phyloP scores from a whole-genome alignment of 257 asterid species.

The Fraxinus anomala region DNA sequence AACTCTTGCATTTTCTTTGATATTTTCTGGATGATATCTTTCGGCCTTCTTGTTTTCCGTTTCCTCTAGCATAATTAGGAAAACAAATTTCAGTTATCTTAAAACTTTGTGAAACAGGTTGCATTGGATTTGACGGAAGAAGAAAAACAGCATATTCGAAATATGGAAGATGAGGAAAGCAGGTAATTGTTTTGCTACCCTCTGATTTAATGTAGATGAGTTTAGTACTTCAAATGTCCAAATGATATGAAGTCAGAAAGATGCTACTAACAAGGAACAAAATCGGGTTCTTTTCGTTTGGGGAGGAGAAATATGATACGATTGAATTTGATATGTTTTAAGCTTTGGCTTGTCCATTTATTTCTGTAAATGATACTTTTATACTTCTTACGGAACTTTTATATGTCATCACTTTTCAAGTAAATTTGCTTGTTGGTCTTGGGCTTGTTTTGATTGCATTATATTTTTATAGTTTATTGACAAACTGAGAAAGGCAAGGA shows the following conservation, averaged over 20 bases:
- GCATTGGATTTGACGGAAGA: slow-evolving; percentile 77
- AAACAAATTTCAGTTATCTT: slow-evolving; percentile 1
- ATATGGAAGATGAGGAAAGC: slow-evolving; percentile 48
- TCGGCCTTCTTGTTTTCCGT: slow-evolving; percentile 4
- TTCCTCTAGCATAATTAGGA: neutral
- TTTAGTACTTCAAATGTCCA: slow-evolving; percentile 7
- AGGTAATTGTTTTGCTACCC: slow-evolving; percentile 45
- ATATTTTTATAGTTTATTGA: neutral
- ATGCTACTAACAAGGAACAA: neutral
- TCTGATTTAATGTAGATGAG: slow-evolving; percentile 1
- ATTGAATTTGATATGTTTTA: slow-evolving; percentile 5
- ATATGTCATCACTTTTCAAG: neutral
- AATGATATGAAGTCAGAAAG: slow-evolving; percentile 2
- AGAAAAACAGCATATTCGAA: slow-evolving; percentile 63
- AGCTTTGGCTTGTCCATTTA: neutral
- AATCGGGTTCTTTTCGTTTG: neutral
- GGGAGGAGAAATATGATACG: too few relatives aligned
- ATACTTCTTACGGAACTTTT: neutral
- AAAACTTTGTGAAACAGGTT: slow-evolving; percentile 42
- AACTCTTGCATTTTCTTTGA: neutral
- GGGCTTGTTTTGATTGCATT: neutral
- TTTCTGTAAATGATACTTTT: neutral
- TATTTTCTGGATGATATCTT: neutral
- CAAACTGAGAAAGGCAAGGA: too few relatives aligned
- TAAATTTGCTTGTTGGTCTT: neutral